These are phyloP conservation scores for Neurospora sp. DNA, from an alignment of 495 filamentous ascomycete species.

Conservation along the genomic window DNA sequence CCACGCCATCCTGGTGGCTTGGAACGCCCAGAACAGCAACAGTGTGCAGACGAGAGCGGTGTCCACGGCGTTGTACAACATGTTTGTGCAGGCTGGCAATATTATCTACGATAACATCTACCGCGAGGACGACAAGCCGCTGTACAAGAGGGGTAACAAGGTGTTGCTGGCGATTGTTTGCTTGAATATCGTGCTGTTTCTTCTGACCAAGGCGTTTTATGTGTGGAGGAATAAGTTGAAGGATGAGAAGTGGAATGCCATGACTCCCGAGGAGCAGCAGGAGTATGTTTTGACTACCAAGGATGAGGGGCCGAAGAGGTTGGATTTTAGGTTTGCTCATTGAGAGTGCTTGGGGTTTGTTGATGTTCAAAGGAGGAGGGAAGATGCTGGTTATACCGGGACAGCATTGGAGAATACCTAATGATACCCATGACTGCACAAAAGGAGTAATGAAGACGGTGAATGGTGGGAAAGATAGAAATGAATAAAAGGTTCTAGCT, in stretches of 20 bases:
- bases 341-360: background rate
- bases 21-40: constrained; percentile 51
- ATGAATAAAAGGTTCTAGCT: too few species aligned
- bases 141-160: constrained; percentile 43
- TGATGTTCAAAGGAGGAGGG: background rate
- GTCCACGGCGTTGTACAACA: constrained; percentile 41
- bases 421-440: background rate
- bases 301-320: constrained; percentile 21
- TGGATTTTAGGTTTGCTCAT: constrained; percentile 24
- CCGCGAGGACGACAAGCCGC: constrained; percentile 43
- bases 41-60: constrained; percentile 54
- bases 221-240: constrained; percentile 26
- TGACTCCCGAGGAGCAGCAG: constrained; percentile 28
- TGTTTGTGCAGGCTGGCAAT: constrained; percentile 36
- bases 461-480: too few species aligned
- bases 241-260: constrained; percentile 26
- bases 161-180: constrained; percentile 34
- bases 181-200: constrained; percentile 29
- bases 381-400: background rate
- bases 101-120: constrained; percentile 47
- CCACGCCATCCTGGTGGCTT: constrained; percentile 51
- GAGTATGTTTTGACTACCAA: constrained; percentile 18
- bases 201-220: constrained; percentile 31
- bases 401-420: background rate
- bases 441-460: background rate